Conservation (phyloP, 768 basidiomycete genomes). For the Mycena olivaceomarginata region DNA sequence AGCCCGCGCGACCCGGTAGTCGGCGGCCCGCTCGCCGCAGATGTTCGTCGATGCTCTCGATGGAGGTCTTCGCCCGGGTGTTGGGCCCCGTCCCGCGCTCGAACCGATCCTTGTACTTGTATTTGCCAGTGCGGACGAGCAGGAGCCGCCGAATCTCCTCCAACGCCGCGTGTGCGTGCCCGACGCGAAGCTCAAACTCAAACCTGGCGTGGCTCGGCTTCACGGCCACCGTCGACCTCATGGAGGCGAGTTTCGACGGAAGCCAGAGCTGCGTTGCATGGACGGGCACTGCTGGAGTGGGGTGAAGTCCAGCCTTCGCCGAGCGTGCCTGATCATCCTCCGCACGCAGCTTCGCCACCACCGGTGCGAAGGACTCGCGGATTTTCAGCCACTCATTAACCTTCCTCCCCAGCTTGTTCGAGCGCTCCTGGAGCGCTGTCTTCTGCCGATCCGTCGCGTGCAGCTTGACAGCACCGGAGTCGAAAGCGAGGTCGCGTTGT, state of each 20-base stretch:
- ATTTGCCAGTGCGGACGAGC: slow-evolving; percentile 45
- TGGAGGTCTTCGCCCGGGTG: slow-evolving; percentile 45
- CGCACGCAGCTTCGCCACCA: neutral
- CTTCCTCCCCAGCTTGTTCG: slow-evolving; percentile 19
- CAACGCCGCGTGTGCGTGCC: slow-evolving; percentile 51
- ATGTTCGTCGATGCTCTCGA: slow-evolving; percentile 30
- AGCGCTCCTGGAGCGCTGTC: slow-evolving; percentile 1
- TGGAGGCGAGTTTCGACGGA: slow-evolving; percentile 44
- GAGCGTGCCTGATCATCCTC: neutral
- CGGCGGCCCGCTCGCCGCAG: neutral
- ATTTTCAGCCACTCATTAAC: slow-evolving; percentile 6
- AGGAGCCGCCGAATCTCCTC: slow-evolving; percentile 45
- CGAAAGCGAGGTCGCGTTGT: neutral
- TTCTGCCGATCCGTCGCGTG: slow-evolving; percentile 14
- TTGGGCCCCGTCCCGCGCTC: slow-evolving; percentile 47
- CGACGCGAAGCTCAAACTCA: slow-evolving; percentile 47
- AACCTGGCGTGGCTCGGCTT: slow-evolving; percentile 36
- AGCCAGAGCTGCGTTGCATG: slow-evolving; percentile 43
- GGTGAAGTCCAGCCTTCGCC: neutral
- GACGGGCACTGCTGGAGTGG: neutral
- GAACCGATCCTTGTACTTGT: slow-evolving; percentile 44
- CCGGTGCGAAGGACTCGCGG: slow-evolving; percentile 3
- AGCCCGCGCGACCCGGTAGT: slow-evolving; percentile 44
- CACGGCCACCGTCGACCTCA: neutral
- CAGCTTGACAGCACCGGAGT: neutral